phyloP scores from a whole-genome alignment of 257 asterid species.

The Ehretia macrophylla region DNA sequence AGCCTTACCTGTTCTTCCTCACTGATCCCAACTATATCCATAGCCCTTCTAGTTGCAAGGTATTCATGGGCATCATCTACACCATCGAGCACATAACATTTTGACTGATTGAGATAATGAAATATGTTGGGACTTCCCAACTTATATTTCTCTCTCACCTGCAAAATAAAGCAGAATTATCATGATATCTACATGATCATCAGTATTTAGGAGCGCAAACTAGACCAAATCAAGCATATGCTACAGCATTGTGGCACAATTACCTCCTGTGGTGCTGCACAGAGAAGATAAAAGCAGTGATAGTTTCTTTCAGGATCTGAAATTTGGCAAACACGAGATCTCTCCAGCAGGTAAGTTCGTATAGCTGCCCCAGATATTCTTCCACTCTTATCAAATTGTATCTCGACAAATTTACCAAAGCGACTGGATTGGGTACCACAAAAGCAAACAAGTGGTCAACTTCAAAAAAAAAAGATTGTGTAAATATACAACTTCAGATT shows the following conservation, averaged over 20 bases:
- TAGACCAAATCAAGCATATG: no score
- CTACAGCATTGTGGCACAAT: background rate
- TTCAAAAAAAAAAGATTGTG: background rate
- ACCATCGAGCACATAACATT: slow-evolving; percentile 79
- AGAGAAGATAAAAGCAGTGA: slow-evolving; percentile 97
- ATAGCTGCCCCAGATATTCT: slow-evolving; percentile 99
- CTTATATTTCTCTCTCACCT: slow-evolving; percentile 85
- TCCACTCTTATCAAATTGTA: slow-evolving; percentile 95
- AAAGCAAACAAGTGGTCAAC: background rate
- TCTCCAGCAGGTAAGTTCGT: slow-evolving; percentile 94
- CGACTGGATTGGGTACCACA: slow-evolving; percentile 52
- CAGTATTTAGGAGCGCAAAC: no score
- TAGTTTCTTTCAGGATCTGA: slow-evolving; percentile 96
- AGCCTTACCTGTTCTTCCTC: slow-evolving; percentile 84
- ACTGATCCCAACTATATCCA: slow-evolving; percentile 98
- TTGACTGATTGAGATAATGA: slow-evolving; percentile 92
- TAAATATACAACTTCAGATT: no score
- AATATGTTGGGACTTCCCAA: slow-evolving; percentile 69
- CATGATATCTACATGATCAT: no score
- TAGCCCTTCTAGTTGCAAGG: slow-evolving; percentile 95
- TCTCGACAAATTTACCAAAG: slow-evolving; percentile 98
- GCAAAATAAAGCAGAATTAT: slow-evolving; percentile 18
- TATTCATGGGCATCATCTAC: slow-evolving; percentile 87
- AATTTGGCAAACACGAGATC: slow-evolving; percentile 98
- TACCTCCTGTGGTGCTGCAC: slow-evolving; percentile 97